These are phyloP conservation scores for Biscutella laevigata DNA, from an alignment of 441 rosid species.

Conservation along the genomic window DNA sequence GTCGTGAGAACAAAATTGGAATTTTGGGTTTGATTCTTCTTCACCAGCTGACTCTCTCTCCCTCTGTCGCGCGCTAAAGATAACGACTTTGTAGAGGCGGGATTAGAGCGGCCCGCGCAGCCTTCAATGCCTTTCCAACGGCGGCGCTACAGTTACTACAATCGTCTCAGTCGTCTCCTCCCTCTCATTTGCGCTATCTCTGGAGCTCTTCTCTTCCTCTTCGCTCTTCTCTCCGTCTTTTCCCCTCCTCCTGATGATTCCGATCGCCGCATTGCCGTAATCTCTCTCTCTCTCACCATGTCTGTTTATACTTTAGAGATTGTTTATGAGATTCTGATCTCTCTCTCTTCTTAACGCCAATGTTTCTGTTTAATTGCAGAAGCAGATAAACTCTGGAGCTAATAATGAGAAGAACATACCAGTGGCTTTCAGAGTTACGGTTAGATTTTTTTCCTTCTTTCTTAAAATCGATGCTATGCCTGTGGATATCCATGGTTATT, in stretches of 20 bases:
- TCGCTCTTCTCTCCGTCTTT: constrained; percentile 48
- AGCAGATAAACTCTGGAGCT: constrained; percentile 21
- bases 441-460: no score
- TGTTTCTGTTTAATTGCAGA: constrained; percentile 9
- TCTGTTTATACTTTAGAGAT: not conserved
- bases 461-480: no score
- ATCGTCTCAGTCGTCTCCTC: constrained; percentile 38
- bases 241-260: constrained; percentile 53
- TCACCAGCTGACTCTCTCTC: not conserved
- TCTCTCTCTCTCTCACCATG: constrained; percentile 3
- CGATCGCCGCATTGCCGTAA: constrained; percentile 31
- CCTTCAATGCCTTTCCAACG: constrained; percentile 45
- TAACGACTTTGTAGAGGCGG: constrained; percentile 12
- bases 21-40: not conserved
- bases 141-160: constrained; percentile 41
- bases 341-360: not conserved
- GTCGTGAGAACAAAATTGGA: constrained; percentile 10
- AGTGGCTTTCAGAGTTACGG: constrained; percentile 49
- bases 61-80: not conserved
- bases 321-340: constrained; percentile 1
- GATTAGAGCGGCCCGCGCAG: constrained; percentile 17
- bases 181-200: constrained; percentile 43
- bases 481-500: no score
- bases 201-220: constrained; percentile 45
- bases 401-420: constrained; percentile 18